Percentiles rank a stretch among this genome's conserved stretches.
phyloP scores from a whole-genome alignment of 495 filamentous ascomycete genomes.

The Hypoxylon rickii region DNA sequence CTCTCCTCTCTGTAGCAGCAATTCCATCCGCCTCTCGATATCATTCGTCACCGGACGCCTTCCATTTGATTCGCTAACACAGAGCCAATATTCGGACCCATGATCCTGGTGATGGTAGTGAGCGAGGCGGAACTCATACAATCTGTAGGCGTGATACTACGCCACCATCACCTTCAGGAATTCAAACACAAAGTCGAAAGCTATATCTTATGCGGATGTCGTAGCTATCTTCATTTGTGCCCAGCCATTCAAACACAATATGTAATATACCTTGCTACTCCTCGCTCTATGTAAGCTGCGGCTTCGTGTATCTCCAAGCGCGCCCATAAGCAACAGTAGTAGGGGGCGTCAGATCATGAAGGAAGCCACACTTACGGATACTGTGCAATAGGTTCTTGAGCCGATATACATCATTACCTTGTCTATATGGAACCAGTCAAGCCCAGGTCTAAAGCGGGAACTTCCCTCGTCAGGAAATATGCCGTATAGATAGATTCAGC shows the following conservation, averaged over 20 bases:
- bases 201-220: slow-evolving; percentile 16
- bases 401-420: slow-evolving; percentile 29
- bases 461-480: slow-evolving; percentile 7
- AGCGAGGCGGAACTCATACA: slow-evolving; percentile 5
- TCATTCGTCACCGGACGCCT: no score
- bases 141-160: slow-evolving; percentile 9
- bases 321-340: slow-evolving; percentile 7
- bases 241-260: slow-evolving; percentile 5
- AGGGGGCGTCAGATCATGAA: slow-evolving; percentile 32
- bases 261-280: slow-evolving; percentile 1
- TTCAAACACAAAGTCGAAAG: slow-evolving; percentile 24
- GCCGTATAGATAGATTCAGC: slow-evolving; percentile 5
- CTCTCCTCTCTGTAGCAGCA: slow-evolving; percentile 7
- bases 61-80: not conserved
- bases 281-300: slow-evolving; percentile 11
- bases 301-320: slow-evolving; percentile 13
- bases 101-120: not conserved
- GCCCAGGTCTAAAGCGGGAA: not conserved
- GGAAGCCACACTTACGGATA: slow-evolving; percentile 5
- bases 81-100: slow-evolving; percentile 1
- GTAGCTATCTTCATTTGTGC: slow-evolving; percentile 10
- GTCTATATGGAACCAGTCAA: slow-evolving; percentile 17
- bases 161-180: slow-evolving; percentile 6
- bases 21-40: no score
- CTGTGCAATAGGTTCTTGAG: slow-evolving; percentile 27